A percentile compares a stretch with the other conserved stretches of the same genome.
Conservation (phyloP, 1,284 basidiomycete genomes). For the Tetrapyrgos nigripes region DNA sequence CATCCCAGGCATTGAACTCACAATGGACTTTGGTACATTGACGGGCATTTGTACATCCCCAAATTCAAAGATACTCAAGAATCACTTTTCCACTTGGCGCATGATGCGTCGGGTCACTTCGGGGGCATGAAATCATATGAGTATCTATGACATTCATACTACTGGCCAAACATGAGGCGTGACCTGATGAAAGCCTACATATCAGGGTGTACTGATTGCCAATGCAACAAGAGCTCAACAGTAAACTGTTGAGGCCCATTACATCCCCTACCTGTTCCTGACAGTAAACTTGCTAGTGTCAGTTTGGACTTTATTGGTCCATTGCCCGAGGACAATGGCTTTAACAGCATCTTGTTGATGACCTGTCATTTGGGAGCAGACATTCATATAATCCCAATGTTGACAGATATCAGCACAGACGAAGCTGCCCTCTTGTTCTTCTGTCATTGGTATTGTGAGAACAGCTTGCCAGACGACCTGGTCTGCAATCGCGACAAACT, state of each 20-base stretch:
- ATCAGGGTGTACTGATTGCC: constrained; percentile 29
- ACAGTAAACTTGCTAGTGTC: too few species aligned
- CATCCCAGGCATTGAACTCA: too few species aligned
- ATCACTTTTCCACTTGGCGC: too few species aligned
- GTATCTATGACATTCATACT: constrained; percentile 27
- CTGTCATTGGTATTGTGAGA: neutral
- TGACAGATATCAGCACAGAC: too few species aligned
- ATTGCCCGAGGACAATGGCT: too few species aligned
- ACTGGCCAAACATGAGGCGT: too few species aligned
- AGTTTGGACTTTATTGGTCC: too few species aligned
- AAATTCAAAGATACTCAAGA: constrained; percentile 34
- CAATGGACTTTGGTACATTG: constrained; percentile 39
- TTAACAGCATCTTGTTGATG: too few species aligned
- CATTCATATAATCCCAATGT: too few species aligned
- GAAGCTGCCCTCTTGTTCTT: constrained; percentile 32
- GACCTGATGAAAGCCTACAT: too few species aligned
- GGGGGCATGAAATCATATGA: constrained; percentile 34
- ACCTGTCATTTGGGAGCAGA: too few species aligned
- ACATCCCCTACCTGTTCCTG: too few species aligned
- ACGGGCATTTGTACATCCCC: constrained; percentile 27
- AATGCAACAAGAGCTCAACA: constrained; percentile 24
- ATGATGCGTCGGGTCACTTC: constrained; percentile 35
- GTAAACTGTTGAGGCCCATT: constrained; percentile 13
- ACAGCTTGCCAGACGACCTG: constrained; percentile 1
- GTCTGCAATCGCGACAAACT: constrained; percentile 1